Conservation (phyloP, 2,329 filamentous ascomycete species). For the Emericellopsis cladophorae region DNA sequence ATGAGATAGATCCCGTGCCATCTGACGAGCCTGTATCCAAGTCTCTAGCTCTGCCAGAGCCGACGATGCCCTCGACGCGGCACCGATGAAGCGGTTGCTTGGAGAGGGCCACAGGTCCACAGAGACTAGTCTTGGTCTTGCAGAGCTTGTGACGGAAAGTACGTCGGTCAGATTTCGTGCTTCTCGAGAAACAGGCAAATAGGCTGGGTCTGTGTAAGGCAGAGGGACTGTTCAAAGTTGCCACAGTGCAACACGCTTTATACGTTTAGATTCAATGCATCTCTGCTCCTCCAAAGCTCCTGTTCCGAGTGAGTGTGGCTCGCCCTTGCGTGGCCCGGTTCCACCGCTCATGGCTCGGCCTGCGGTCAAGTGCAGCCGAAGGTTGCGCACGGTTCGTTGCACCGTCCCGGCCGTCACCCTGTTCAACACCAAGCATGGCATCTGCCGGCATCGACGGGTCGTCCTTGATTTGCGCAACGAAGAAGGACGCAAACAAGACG, state of each 20-base stretch:
- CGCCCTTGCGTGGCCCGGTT: conserved; percentile 29
- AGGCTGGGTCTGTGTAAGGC: no score
- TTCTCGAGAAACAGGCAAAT: no score
- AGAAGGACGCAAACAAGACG: conserved; percentile 63
- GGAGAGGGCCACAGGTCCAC: no score
- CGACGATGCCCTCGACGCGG: no score
- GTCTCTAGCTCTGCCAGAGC: no score
- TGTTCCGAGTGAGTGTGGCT: conserved; percentile 32
- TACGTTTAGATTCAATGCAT: neutral
- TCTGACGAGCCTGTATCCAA: neutral
- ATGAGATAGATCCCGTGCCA: neutral
- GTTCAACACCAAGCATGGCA: conserved; percentile 26
- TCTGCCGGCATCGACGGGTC: conserved; percentile 29
- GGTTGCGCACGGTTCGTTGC: conserved; percentile 7
- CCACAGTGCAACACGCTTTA: no score
- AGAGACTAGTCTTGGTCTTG: no score
- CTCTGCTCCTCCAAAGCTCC: conserved; percentile 36
- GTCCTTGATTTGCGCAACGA: conserved; percentile 57
- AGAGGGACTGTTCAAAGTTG: no score
- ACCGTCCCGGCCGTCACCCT: conserved; percentile 18
- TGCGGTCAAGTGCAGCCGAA: conserved; percentile 18
- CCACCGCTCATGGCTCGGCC: conserved; percentile 26
- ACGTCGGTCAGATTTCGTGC: no score
- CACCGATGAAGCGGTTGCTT: no score
- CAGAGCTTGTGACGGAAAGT: no score